Percentiles rank a stretch among this genome's conserved stretches.
phyloP scores from a whole-genome alignment of 2,329 filamentous ascomycete genomes.

The Neonectria neomacrospora region DNA sequence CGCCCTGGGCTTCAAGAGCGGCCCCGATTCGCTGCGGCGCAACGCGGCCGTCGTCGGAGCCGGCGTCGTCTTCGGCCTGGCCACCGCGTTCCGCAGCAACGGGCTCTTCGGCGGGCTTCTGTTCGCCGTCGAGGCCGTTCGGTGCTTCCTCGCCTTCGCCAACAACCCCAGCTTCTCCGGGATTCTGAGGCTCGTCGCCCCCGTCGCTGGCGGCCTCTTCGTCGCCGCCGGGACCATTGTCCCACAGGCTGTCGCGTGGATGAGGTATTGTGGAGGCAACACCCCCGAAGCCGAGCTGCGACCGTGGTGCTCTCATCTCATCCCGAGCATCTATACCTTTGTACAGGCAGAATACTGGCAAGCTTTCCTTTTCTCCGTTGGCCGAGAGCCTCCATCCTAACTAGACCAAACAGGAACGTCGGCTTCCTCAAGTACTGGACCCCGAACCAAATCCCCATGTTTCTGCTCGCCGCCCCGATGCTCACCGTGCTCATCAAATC shows the following conservation, averaged over 20 bases:
- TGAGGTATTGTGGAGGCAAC: constrained; percentile 68
- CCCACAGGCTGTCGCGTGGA: constrained; percentile 82
- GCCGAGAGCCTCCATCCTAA: constrained; percentile 34
- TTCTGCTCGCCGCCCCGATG: constrained; percentile 84
- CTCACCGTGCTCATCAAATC: constrained; percentile 72
- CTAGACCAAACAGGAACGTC: constrained; percentile 71
- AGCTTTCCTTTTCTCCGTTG: constrained; percentile 44
- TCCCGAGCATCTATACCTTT: constrained; percentile 91
- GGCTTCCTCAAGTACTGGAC: constrained; percentile 95
- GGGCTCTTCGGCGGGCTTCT: constrained; percentile 84
- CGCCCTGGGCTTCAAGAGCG: constrained; percentile 56
- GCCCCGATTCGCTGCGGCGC: constrained; percentile 43
- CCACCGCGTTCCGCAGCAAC: constrained; percentile 83
- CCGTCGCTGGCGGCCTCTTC: constrained; percentile 73
- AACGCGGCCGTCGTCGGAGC: constrained; percentile 68
- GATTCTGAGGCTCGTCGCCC: constrained; percentile 64
- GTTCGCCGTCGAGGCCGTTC: constrained; percentile 72
- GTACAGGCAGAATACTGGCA: constrained; percentile 94
- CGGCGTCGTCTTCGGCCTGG: constrained; percentile 76
- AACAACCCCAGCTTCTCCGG: constrained; percentile 47
- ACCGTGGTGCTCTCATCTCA: constrained; percentile 77
- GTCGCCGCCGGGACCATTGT: constrained; percentile 74
- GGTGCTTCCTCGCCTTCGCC: constrained; percentile 46
- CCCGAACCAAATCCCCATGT: constrained; percentile 84
- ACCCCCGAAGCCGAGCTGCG: constrained; percentile 53